A percentile compares a stretch with the other conserved stretches of the same genome.
Conservation (phyloP, 768 basidiomycete genomes). For the Lepiota subincarnata region DNA sequence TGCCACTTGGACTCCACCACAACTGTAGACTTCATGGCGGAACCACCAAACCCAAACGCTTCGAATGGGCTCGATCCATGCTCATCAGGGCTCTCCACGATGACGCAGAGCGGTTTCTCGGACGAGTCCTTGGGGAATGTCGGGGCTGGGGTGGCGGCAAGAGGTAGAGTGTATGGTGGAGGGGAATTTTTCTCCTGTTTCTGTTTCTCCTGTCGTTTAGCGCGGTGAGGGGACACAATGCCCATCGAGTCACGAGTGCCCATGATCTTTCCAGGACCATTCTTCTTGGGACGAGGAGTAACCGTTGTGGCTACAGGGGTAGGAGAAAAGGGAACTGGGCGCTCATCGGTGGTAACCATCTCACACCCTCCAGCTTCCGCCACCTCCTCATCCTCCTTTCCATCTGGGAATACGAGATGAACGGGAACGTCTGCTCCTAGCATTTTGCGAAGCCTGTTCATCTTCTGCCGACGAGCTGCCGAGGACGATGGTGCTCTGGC, state of each 20-base stretch:
- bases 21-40: slow-evolving; percentile 4
- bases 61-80: slow-evolving; percentile 22
- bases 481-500: slow-evolving; percentile 40
- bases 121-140: slow-evolving; percentile 9
- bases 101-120: slow-evolving; percentile 23
- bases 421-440: slow-evolving; percentile 62
- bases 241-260: slow-evolving; percentile 21
- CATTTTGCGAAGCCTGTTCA: slow-evolving; percentile 58
- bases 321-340: not conserved
- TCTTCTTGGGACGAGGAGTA: slow-evolving; percentile 11
- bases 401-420: slow-evolving; percentile 52
- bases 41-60: slow-evolving; percentile 20
- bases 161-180: slow-evolving; percentile 11
- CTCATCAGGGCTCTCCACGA: slow-evolving; percentile 34
- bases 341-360: not conserved
- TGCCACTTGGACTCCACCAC: slow-evolving; percentile 1
- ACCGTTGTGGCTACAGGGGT: slow-evolving; percentile 1
- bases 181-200: slow-evolving; percentile 9
- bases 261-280: slow-evolving; percentile 15
- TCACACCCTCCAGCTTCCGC: not conserved
- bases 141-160: slow-evolving; percentile 10
- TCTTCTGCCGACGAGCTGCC: slow-evolving; percentile 47
- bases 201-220: slow-evolving; percentile 7
- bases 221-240: slow-evolving; percentile 4
- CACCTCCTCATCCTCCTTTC: not conserved